Conservation (phyloP, 352 stramenopile species). For the Saprolegnia parasitica region DNA sequence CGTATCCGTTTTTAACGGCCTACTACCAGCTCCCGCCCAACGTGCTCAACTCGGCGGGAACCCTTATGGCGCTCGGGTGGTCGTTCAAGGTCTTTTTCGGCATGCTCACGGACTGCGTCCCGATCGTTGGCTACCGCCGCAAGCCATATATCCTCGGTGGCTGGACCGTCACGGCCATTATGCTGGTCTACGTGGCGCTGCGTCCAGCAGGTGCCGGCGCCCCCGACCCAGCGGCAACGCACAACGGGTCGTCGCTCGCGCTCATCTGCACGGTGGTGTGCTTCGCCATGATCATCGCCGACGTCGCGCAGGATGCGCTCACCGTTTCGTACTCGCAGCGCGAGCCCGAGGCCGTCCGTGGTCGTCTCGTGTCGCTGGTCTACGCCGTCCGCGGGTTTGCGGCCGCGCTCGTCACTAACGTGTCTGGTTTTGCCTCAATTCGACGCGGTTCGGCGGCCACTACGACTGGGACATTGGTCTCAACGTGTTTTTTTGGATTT, state of each 20-base stretch:
- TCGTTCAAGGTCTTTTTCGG: slow-evolving; percentile 33
- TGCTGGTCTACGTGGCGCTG: background rate
- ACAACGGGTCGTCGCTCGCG: slow-evolving; percentile 17
- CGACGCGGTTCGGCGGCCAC: background rate
- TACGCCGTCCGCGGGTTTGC: background rate
- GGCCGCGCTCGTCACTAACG: background rate
- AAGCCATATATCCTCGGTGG: slow-evolving; percentile 25
- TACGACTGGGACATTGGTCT: slow-evolving; percentile 18
- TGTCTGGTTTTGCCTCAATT: slow-evolving; percentile 14
- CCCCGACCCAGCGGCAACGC: background rate
- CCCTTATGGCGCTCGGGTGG: slow-evolving; percentile 45
- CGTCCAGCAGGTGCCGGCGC: slow-evolving; percentile 3
- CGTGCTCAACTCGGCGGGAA: slow-evolving; percentile 37
- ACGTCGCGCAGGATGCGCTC: slow-evolving; percentile 22
- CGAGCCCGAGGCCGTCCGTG: slow-evolving; percentile 17
- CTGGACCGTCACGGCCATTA: slow-evolving; percentile 8
- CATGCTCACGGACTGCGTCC: slow-evolving; percentile 30
- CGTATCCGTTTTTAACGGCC: slow-evolving; percentile 43
- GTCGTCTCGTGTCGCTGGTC: slow-evolving; percentile 14
- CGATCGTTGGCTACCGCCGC: slow-evolving; percentile 29
- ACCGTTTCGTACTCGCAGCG: slow-evolving; percentile 22
- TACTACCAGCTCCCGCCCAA: slow-evolving; percentile 48
- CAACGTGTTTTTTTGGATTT: slow-evolving; percentile 30
- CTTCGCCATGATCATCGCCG: slow-evolving; percentile 28
- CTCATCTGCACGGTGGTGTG: slow-evolving; percentile 21